A percentile compares a stretch with the other conserved stretches of the same genome.
phyloP scores from a whole-genome alignment of 1,139 yeast genomes.

The Zygosaccharomyces sapae region DNA sequence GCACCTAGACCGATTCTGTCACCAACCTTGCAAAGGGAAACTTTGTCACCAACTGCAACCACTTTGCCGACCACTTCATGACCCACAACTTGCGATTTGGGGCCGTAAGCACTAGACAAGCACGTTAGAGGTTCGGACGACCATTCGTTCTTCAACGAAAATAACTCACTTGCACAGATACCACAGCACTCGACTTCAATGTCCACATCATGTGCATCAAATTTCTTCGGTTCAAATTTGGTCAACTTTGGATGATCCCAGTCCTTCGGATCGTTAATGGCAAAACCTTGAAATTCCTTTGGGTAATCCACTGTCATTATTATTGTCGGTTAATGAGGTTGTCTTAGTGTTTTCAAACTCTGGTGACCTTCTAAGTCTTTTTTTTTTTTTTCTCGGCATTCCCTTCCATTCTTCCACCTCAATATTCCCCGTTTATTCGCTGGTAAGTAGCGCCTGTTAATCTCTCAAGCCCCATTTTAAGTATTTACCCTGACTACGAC shows the following conservation, averaged over 20 bases:
- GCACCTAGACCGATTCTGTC: slow-evolving; percentile 55
- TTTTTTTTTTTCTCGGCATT: background rate
- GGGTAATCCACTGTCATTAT: slow-evolving; percentile 34
- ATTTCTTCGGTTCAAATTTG: slow-evolving; percentile 35
- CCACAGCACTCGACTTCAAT: slow-evolving; percentile 46
- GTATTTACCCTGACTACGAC: no score
- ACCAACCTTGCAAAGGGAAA: slow-evolving; percentile 40
- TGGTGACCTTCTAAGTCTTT: no score
- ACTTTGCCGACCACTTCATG: slow-evolving; percentile 47
- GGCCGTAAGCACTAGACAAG: slow-evolving; percentile 17
- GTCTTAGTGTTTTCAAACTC: no score
- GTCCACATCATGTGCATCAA: slow-evolving; percentile 37
- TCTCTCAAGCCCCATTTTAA: no score
- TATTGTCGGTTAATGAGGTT: no score
- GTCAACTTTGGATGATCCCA: slow-evolving; percentile 44
- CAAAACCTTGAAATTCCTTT: slow-evolving; percentile 44
- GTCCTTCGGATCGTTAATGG: slow-evolving; percentile 41
- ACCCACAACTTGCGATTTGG: slow-evolving; percentile 24
- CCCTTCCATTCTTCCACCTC: background rate
- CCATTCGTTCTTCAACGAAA: slow-evolving; percentile 36
- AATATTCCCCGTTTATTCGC: no score
- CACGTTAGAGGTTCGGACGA: slow-evolving; percentile 38
- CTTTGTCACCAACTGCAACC: slow-evolving; percentile 41
- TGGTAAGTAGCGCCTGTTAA: no score
- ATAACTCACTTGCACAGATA: slow-evolving; percentile 50